Base-by-base conservation (phyloP, 108 stramenopile species). In the Cyclotella kingstonii region DNA sequence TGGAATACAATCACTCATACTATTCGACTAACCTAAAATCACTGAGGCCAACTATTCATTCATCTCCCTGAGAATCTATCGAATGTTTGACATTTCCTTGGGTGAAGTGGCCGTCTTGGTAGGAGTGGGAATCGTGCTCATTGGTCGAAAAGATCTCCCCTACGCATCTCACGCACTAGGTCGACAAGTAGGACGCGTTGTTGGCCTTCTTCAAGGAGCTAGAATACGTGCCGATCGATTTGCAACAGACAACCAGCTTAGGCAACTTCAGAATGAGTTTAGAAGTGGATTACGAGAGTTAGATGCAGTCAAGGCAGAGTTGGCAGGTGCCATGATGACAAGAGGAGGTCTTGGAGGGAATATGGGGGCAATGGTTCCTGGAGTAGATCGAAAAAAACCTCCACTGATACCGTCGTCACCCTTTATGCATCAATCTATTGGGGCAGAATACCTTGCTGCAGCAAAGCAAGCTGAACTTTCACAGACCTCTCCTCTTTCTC, bases 171-270 rank as follows among this genome's bases (percentile, higher is more conserved):
- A 77, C 41, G 68, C 81, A 10, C 63, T 84, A 1, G 91, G 91
- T 7, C 47, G 43, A 9, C 83, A 90, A 43, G 59, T 90, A 2
- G 91, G 91, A 0, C 86, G 88, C 14, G 68, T 88, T 33, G 91
- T 93, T 9, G 91, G 91, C 8, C 43, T 93, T 17, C 48, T 93
- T 14, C 91, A 90, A 54, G 91, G 91, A 17, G 91, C 88, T 11
- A 57, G 91, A 21, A 67, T 82, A 5, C 76, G 88, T n/a, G 86
- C 85, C 35, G 91, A 93, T 83, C 79, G 59, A 51, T 90, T 84
- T 65, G 81, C 86, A 15, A 63, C 72, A 6, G 73, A 88, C 41
- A 84, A 85, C 76, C 86, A 88, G 68, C 64, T 93, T 43, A 68
- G 68, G 38, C 73, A 77, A 40, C 66, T 93, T 31, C 91, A 90